Evolutionary conservation across 306 rosid genomes (phyloP), one percentile per base, ranked within the genome.

Genomic region (Quercus bicolor): DNA sequence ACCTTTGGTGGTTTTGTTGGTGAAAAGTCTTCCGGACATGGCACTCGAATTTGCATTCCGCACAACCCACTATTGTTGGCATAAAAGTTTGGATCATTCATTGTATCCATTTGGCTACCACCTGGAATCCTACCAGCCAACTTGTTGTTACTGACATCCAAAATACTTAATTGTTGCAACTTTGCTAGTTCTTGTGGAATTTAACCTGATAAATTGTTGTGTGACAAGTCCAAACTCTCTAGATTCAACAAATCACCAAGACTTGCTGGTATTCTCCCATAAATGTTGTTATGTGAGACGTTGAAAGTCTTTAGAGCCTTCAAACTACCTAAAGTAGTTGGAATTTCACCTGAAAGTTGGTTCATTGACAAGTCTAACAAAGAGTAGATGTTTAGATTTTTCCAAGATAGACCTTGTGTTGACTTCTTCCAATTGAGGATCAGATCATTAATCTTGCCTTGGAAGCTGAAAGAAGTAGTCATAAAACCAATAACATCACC

Each of bases 361-460:
- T 82, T 82, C 71, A 51, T 70, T 5, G 81, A 77, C 56, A 77
- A 65, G 82, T 77, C 45, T 8, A 40, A 40, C 0, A 8, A 0
- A 8, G 45, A 40, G 45, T 0, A 2, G 45, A 40, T 40, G n/a
- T n/a, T 5, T 1, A 82, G 81, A 64, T 75, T 78, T 19, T 20
- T 52, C 26, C 74, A 26, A 4, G 78, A 51, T 45, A 82, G 78
- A 23, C 75, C 81, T 33, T 7, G 75, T 29, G 28, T 65, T 26
- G 78, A 72, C 11, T 54, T 76, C 66, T 82, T 82, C 85, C 85
- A 82, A 29, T 77, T 82, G 9, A 82, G 64, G 14, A 72, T 21
- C 78, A 82, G 68, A 74, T 82, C 82, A 19, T 40, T 61, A 68
- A 72, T 64, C 75, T 68, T 60, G 7, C 19, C 51, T 4, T 28